A percentile compares a stretch with the other conserved stretches of the same genome.
phyloP scores from a whole-genome alignment of 495 filamentous ascomycete species.

The Acidiella bohemica region DNA sequence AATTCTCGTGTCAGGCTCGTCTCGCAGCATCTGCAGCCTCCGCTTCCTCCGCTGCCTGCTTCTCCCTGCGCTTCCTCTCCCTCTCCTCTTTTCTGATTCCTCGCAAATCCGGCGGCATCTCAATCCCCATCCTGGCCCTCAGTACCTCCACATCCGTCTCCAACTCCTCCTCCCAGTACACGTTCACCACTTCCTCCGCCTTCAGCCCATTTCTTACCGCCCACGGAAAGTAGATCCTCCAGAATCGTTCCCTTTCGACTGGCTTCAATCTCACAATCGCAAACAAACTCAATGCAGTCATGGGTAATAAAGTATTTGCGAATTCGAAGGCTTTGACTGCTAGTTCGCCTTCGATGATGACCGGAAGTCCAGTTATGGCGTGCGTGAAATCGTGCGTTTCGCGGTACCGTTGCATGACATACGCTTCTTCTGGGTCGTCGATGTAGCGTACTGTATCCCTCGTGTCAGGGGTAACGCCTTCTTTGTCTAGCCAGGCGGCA shows the following conservation, averaged over 20 bases:
- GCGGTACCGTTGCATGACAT: slow-evolving; percentile 96
- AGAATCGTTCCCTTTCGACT: slow-evolving; percentile 59
- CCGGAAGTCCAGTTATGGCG: slow-evolving; percentile 78
- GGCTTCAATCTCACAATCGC: slow-evolving; percentile 59
- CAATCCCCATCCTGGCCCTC: slow-evolving; percentile 60
- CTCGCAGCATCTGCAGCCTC: too few species aligned
- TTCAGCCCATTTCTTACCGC: slow-evolving; percentile 68
- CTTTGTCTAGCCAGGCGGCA: slow-evolving; percentile 74
- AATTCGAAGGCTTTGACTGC: slow-evolving; percentile 96
- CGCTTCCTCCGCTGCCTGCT: slow-evolving; percentile 33
- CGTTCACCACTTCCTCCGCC: slow-evolving; percentile 77
- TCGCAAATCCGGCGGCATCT: slow-evolving; percentile 80
- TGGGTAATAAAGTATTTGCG: slow-evolving; percentile 80
- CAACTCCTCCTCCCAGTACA: slow-evolving; percentile 96
- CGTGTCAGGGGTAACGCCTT: slow-evolving; percentile 87
- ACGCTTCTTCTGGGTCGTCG: slow-evolving; percentile 87
- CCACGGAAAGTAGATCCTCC: slow-evolving; percentile 72
- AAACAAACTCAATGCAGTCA: slow-evolving; percentile 78
- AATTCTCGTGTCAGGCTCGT: too few species aligned
- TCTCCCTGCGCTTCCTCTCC: slow-evolving; percentile 52
- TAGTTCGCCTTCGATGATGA: slow-evolving; percentile 86
- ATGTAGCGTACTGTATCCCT: slow-evolving; percentile 71
- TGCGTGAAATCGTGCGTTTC: slow-evolving; percentile 99
- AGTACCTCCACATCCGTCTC: slow-evolving; percentile 71
- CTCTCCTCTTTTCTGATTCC: slow-evolving; percentile 58